Percentiles rank a stretch among this genome's conserved stretches.
phyloP scores from a whole-genome alignment of 108 stramenopile species.

The Nitzschia putrida region DNA sequence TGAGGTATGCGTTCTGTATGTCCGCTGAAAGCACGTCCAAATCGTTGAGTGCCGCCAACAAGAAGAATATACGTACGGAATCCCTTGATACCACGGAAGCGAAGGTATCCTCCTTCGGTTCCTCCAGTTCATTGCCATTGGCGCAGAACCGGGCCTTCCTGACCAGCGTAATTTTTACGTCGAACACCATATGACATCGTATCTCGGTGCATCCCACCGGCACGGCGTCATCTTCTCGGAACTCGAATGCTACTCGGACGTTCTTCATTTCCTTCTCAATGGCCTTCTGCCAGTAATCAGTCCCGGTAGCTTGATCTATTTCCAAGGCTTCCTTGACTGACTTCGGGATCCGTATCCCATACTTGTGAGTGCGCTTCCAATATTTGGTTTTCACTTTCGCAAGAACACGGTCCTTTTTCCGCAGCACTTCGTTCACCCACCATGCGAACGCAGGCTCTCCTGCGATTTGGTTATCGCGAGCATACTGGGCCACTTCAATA shows the following conservation, averaged over 20 bases:
- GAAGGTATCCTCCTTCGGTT: background rate
- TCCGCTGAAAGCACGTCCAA: conserved; percentile 24
- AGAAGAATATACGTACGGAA: conserved; percentile 32
- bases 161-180: conserved; percentile 34
- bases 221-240: conserved; percentile 18
- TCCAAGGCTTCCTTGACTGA: conserved; percentile 37
- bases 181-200: conserved; percentile 31
- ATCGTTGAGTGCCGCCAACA: conserved; percentile 29
- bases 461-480: conserved; percentile 4
- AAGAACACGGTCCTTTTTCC: conserved; percentile 31
- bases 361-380: conserved; percentile 50
- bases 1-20: conserved; percentile 35
- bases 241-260: conserved; percentile 39
- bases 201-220: conserved; percentile 36
- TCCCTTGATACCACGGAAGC: conserved; percentile 43
- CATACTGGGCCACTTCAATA: conserved; percentile 37
- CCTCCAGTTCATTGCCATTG: background rate
- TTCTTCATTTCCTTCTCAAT: conserved; percentile 56
- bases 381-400: conserved; percentile 44
- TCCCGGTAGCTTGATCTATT: conserved; percentile 41
- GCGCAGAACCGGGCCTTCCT: conserved; percentile 23
- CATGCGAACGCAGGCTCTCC: conserved; percentile 46
- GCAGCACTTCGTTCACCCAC: conserved; percentile 40
- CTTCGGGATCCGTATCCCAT: conserved; percentile 42
- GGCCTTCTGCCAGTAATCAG: conserved; percentile 43